A percentile compares a stretch with the other conserved stretches of the same genome.
phyloP scores from a whole-genome alignment of 2,329 filamentous ascomycete species.

The Penicillium sp. region DNA sequence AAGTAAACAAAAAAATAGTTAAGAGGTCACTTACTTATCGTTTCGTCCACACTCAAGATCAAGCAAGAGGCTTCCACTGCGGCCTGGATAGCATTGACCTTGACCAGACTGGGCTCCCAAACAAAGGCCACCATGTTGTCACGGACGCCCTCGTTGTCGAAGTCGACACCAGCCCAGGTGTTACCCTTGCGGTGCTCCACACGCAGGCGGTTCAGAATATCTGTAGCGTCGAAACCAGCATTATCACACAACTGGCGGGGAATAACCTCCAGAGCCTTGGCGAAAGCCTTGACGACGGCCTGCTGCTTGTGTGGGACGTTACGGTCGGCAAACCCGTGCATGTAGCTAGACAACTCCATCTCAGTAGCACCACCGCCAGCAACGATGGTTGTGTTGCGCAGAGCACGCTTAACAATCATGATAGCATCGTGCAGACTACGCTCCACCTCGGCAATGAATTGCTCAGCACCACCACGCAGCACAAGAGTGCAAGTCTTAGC shows the following conservation, averaged over 20 bases:
- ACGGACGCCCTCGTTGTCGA: constrained; percentile 82
- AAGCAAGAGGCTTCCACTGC: constrained; percentile 93
- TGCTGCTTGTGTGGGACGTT: constrained; percentile 95
- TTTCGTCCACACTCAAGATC: constrained; percentile 96
- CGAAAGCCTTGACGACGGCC: constrained; percentile 94
- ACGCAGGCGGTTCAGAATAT: constrained; percentile 92
- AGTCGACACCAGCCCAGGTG: constrained; percentile 95
- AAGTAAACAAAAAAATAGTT: neutral
- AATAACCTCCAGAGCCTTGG: constrained; percentile 94
- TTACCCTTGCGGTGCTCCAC: constrained; percentile 94
- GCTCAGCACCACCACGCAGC: constrained; percentile 92
- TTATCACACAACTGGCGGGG: constrained; percentile 98
- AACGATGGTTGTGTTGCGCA: constrained; percentile 92
- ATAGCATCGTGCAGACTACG: constrained; percentile 97
- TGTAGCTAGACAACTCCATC: constrained; percentile 94
- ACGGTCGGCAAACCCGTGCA: constrained; percentile 89
- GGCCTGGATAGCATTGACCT: constrained; percentile 95
- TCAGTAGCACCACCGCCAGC: constrained; percentile 91
- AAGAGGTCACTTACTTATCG: constrained; percentile 66
- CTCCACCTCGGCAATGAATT: constrained; percentile 98
- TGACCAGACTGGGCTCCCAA: constrained; percentile 94
- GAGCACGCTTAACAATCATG: constrained; percentile 99
- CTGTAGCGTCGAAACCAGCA: constrained; percentile 95
- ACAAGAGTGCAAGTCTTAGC: constrained; percentile 97
- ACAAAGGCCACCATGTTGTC: constrained; percentile 96